Evolutionary conservation across 2,329 filamentous ascomycete genomes (phyloP), one percentile per base, ranked within the genome.

Genomic region (Pseudocercospora cruenta): DNA sequence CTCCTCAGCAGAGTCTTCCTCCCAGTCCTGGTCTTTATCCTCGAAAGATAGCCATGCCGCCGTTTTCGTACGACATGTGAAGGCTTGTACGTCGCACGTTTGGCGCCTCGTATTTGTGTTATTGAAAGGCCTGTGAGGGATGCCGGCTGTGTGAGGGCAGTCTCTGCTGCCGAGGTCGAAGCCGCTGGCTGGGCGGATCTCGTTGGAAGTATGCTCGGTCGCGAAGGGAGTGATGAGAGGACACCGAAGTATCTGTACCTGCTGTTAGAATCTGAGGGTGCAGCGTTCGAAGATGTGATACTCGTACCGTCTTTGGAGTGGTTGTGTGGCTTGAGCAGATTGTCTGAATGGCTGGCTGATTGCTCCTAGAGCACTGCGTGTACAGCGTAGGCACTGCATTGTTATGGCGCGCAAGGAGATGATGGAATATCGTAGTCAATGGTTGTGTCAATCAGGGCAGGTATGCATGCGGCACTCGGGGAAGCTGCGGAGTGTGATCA

Each of bases 41-140:
- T 77, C 9, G 83, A 79, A 66, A 89, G 74, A 72, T 88, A 89
- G 2, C 87, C 87, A 78, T 87, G 85, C 71, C 87, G 81, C 68
- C 87, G 81, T 79, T 89, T 90, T 75, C 88, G 81, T 49, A 88
- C 85, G 53, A 83, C 74, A 68, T 88, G 85, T 59, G 84, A 87
- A 9, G 87, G 86, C 63, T 86, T 85, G 73, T 82, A 89, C 49
- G 87, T 89, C 64, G 84, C 78, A 69, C 87, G 81, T 28, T 82
- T 83, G 2, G 80, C 81, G 70, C 79, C 80, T 47, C 82, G 78
- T 22, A 82, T 78, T 70, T 83, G 81, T 24, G 77, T 73, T 39
- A 75, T 68, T 9, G 74, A 73, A 8, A 81, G 69, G 1, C 73
- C 75, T 39, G 63, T 66, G 10, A 66, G 24, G 51, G 69, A 61